Percentiles rank a stretch among this genome's conserved stretches.
Evolutionary conservation across 345 rosid species (phyloP).

Genomic region (Tarenaya hassleriana): DNA sequence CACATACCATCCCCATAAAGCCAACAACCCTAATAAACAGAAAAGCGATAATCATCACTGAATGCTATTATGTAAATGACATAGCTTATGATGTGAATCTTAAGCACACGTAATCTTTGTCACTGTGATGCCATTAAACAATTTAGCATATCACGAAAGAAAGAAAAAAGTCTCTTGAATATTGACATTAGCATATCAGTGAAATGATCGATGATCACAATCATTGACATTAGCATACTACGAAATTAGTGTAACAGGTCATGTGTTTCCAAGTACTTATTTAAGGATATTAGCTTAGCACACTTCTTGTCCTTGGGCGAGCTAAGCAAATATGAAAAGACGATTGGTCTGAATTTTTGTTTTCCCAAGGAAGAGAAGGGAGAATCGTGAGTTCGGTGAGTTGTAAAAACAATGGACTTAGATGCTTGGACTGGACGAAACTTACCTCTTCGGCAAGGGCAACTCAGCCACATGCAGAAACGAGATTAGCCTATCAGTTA

Average conservation of each 20-base stretch:
- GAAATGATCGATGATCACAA: no score
- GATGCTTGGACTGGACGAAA: constrained; percentile 18
- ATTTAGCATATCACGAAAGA: constrained; percentile 1
- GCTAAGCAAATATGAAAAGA: neutral
- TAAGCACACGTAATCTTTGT: neutral
- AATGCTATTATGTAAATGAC: neutral
- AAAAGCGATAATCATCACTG: constrained; percentile 15
- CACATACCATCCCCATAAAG: constrained; percentile 68
- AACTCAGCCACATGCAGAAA: constrained; percentile 76
- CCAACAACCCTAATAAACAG: constrained; percentile 53
- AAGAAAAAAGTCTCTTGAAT: no score
- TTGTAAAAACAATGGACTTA: constrained; percentile 2
- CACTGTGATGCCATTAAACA: constrained; percentile 1
- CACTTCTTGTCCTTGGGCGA: no score
- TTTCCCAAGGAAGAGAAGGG: neutral
- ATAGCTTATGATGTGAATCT: constrained; percentile 7
- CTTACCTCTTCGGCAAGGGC: constrained; percentile 75
- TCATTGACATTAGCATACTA: no score
- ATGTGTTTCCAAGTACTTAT: no score
- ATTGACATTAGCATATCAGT: no score
- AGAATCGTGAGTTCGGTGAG: neutral
- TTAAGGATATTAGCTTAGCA: no score
- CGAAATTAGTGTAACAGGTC: no score
- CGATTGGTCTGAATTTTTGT: neutral
- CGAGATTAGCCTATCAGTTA: constrained; percentile 66